These are phyloP conservation scores for Marvania coccoides DNA, from an alignment of 139 green algal genomes.

Conservation along the genomic window DNA sequence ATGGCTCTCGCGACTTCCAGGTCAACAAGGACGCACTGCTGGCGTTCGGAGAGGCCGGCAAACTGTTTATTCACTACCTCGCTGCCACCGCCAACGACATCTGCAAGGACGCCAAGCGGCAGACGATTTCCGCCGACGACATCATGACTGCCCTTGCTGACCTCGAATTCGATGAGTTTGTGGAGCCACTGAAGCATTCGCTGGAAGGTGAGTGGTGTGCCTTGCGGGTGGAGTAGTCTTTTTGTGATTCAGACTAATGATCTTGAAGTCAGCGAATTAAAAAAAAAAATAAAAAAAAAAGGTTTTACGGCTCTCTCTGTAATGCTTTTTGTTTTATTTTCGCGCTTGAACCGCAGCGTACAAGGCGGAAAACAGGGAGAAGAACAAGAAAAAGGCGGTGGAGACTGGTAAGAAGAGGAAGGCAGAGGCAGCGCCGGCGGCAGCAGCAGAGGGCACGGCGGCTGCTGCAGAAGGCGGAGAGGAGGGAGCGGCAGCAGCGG, in stretches of 20 bases:
- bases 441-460: neutral
- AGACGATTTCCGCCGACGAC: conserved; percentile 74
- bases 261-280: neutral
- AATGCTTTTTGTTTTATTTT: neutral
- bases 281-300: neutral
- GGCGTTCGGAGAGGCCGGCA: conserved; percentile 68
- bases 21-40: conserved; percentile 71
- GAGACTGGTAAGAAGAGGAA: conserved; percentile 12
- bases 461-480: neutral
- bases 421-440: neutral
- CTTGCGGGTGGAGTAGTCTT: neutral
- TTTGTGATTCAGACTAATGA: neutral
- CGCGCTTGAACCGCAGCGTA: neutral
- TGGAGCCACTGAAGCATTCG: conserved; percentile 45
- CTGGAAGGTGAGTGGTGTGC: conserved; percentile 50
- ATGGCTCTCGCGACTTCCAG: conserved; percentile 35
- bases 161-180: conserved; percentile 73
- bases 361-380: conserved; percentile 9
- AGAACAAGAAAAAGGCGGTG: conserved; percentile 19
- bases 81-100: conserved; percentile 79
- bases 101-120: conserved; percentile 66
- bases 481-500: neutral
- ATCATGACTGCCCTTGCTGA: conserved; percentile 69
- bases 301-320: neutral
- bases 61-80: conserved; percentile 86